Base-by-base conservation (phyloP, 495 filamentous ascomycete genomes). In the Talaromyces ruber region DNA sequence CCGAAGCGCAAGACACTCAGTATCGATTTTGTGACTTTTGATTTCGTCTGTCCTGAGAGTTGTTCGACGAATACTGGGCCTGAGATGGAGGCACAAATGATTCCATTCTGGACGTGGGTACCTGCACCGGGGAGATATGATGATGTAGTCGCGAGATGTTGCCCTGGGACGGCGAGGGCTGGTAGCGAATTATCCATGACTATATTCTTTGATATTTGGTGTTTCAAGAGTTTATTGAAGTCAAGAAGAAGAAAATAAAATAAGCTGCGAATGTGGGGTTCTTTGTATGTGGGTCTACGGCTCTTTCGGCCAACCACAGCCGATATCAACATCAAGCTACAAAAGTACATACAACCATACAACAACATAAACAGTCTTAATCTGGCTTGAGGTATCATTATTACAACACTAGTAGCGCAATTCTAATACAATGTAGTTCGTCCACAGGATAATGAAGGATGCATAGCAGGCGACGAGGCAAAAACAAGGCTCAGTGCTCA, bases 31-130 rank as follows among this genome's bases (percentile, higher is more conserved):
- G 16, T 8, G 1, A 76, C 81, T 29, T 79, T 71, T 24, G 80
- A 72, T 63, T 83, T 85, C 24, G 70, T 70, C 58, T 74, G 67
- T 58, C 72, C 68, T 52, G 71, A 62, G 2, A 30, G 43, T 25
- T 50, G 45, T 64, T 87, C 78, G 57, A 79, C 73, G 51, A 89
- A 76, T 25, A 82, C 78, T 50, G 79, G 74, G 34, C 85, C 85
- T 54, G 78, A 73, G 50, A 95, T 81, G 53, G 91, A 94, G 62
- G 91, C 86, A 75, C 87, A 87, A 66, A 95, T 79, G 58, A 85
- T 80, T 61, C 82, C 74, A 62, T 85, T 72, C 70, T 91, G 80
- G 66, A 93, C 79, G 72, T 97, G 90, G 2, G 90, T 95, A 52
- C 93, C 93, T 1, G 90, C 79, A 9, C 93, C 93, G 52, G 89